Evolutionary conservation across 2,329 filamentous ascomycete genomes (phyloP), one percentile per base, ranked within the genome.

Genomic region (Penicillium nordicum): DNA sequence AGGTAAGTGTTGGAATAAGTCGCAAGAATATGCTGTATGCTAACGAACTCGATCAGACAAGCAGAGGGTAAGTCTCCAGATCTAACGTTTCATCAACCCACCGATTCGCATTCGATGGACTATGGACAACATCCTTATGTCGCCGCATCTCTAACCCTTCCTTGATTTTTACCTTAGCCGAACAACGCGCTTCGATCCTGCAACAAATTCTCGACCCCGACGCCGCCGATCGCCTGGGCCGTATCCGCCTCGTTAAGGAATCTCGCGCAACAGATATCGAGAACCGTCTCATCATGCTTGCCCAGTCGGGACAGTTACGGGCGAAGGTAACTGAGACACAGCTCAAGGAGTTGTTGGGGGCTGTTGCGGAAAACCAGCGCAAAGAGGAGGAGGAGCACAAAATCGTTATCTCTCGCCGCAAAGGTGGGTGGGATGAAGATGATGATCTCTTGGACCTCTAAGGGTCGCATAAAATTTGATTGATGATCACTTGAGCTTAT

Each of bases 171-270:
- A 41, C 11, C 25, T 5, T 54, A 72, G 70, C 66, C 53, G 70
- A 74, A 30, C 70, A 70, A 51, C 71, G 69, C 55, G 62, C 71
- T 57, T 58, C 71, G 21, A 88, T 97, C 66, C 87, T 99, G 60
- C 84, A 84, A 66, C 94, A 97, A 76, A 97, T 99, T 79, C 90
- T 99, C 60, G 88, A 92, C 68, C 94, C 94, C 64, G 91, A 93
- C 70, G 94, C 94, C 18, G 89, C 91, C 58, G 94, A 99, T 78
- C 89, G 94, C 14, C 84, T 99, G 1, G 91, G 90, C 55, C 90
- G 94, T 63, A 97, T 99, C 78, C 88, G 93, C 34, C 86, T 99
- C 58, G 94, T 99, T 71, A 97, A 97, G 78, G 91, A 92, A 73
- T 87, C 88, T 66, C 90, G 94, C 68, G 94, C 94, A 36, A 84